Evolutionary conservation across 306 rosid genomes (phyloP).

Genomic region (Clitoria ternatea): DNA sequence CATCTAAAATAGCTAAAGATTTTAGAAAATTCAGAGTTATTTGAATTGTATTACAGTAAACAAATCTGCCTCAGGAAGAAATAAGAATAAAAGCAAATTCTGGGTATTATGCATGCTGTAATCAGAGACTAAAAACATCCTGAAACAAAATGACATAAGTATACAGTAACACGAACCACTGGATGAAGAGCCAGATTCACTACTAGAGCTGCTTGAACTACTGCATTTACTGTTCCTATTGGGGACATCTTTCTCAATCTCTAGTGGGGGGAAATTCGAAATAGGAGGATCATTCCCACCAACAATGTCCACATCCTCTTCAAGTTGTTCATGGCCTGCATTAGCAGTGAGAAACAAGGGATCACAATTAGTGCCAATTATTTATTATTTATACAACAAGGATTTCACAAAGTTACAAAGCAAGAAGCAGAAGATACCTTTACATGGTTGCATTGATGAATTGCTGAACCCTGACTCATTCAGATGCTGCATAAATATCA

Average conservation of each 20-base stretch:
- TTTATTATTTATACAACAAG: neutral
- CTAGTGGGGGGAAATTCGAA: conserved; percentile 72
- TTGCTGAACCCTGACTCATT: conserved; percentile 78
- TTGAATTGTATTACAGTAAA: no score
- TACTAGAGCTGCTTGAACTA: conserved; percentile 71
- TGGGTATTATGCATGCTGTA: no score
- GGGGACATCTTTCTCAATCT: conserved; percentile 68
- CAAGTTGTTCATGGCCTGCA: conserved; percentile 66
- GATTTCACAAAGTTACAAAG: neutral
- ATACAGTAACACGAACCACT: conserved; percentile 72
- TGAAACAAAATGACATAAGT: conserved; percentile 17
- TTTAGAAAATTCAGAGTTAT: no score
- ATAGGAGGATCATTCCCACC: conserved; percentile 87
- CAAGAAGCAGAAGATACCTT: conserved; percentile 43
- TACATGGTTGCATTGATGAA: conserved; percentile 64
- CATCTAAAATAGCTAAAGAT: no score
- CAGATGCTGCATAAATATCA: conserved; percentile 45
- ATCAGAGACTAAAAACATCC: conserved; percentile 13
- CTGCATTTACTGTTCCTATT: conserved; percentile 67
- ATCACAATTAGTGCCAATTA: neutral
- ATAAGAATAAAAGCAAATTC: no score
- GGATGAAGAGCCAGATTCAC: conserved; percentile 86
- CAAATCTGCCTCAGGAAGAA: no score
- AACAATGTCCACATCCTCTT: conserved; percentile 88
- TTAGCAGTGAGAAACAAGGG: conserved; percentile 9